A percentile compares a stretch with the other conserved stretches of the same genome.
Evolutionary conservation across 2,329 filamentous ascomycete genomes (phyloP).

Genomic region (Colletotrichum zoysiae): DNA sequence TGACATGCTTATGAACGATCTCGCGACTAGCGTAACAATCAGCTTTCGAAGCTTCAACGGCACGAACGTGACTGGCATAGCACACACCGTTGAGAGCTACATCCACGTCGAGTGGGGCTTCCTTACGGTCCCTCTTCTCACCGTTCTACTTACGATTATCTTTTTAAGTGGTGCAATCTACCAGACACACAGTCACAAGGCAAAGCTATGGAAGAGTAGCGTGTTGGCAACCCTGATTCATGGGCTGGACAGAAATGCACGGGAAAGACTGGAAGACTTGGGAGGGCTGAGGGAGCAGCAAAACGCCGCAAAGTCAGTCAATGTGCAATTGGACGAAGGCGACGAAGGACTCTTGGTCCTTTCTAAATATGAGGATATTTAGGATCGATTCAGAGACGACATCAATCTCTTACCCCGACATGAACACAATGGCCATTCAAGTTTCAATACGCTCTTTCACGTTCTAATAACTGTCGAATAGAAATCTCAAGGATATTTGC

Average conservation of each 20-base stretch:
- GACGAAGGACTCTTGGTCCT: conserved; percentile 39
- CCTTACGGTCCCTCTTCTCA: conserved; percentile 49
- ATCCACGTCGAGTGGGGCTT: conserved; percentile 54
- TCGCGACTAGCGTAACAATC: conserved; percentile 52
- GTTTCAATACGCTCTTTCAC: neutral
- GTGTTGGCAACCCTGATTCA: conserved; percentile 52
- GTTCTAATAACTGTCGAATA: too few relatives aligned
- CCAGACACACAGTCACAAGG: conserved; percentile 45
- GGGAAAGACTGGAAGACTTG: conserved; percentile 44
- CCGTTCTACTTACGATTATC: conserved; percentile 47
- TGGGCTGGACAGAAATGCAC: conserved; percentile 49
- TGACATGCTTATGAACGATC: conserved; percentile 51
- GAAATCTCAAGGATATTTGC: too few relatives aligned
- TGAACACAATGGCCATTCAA: neutral
- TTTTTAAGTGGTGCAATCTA: conserved; percentile 49
- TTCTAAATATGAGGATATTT: conserved; percentile 34
- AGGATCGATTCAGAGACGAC: neutral
- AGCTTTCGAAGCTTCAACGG: conserved; percentile 50
- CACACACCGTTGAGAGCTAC: conserved; percentile 49
- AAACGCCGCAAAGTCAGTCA: conserved; percentile 45
- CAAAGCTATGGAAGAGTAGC: conserved; percentile 53
- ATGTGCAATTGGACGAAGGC: conserved; percentile 46
- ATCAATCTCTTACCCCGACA: neutral
- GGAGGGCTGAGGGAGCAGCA: conserved; percentile 45
- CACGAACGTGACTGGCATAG: conserved; percentile 47